Conservation (phyloP, 495 filamentous ascomycete genomes). For the Neurospora tetraspora region DNA sequence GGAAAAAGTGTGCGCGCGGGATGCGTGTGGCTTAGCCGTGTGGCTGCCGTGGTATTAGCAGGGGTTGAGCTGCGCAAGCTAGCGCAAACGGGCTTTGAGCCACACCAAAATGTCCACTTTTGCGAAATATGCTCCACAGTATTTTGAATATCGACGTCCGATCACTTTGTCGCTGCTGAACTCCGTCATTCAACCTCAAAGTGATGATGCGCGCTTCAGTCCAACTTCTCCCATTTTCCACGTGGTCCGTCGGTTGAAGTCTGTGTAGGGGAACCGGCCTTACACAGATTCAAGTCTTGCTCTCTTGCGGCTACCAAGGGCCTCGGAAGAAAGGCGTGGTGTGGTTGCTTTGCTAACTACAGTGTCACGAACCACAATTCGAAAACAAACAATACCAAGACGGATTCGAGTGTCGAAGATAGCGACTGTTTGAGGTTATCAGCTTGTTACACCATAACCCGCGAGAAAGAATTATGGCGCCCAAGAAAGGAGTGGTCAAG, state of each 20-base stretch:
- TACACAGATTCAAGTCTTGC: neutral
- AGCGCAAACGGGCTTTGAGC: neutral
- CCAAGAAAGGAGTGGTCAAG: constrained; percentile 5
- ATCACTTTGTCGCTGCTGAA: constrained; percentile 1
- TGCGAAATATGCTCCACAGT: neutral
- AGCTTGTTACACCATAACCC: neutral
- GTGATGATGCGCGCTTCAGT: neutral
- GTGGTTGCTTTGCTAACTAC: neutral
- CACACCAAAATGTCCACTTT: neutral
- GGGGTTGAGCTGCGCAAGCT: constrained; percentile 1
- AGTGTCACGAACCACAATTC: neutral
- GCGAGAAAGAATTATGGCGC: neutral
- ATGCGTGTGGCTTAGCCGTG: constrained; percentile 3
- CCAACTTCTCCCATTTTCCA: neutral
- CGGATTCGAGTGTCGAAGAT: neutral
- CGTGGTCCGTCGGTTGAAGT: neutral
- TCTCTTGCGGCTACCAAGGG: neutral
- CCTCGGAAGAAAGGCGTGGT: neutral
- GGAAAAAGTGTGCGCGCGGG: constrained; percentile 17
- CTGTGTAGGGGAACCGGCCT: neutral
- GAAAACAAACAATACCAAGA: neutral
- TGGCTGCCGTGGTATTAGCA: neutral
- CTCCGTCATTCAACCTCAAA: neutral
- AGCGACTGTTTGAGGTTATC: neutral
- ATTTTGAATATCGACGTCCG: neutral